Evolutionary conservation across 257 asterid species (phyloP).

Genomic region (Scutellaria baicalensis): DNA sequence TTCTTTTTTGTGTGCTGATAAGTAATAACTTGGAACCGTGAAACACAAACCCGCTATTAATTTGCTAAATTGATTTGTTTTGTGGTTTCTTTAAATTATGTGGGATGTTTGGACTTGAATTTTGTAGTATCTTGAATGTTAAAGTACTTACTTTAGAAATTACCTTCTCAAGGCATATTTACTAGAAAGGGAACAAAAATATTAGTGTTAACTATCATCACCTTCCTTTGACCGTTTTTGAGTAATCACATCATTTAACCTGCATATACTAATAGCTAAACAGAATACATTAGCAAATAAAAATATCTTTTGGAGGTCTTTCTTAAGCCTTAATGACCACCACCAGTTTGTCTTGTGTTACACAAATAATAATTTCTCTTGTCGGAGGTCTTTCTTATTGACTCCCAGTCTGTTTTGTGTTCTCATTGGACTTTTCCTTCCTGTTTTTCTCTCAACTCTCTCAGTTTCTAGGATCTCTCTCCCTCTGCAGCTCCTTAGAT

Average conservation of each 20-base stretch:
- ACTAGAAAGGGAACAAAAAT: neutral
- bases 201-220: neutral
- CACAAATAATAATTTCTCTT: no score
- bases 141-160: neutral
- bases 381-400: no score
- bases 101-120: neutral
- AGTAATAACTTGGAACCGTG: neutral
- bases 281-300: neutral
- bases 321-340: no score
- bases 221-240: no score
- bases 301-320: no score
- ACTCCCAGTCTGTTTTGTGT: no score
- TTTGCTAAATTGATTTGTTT: neutral
- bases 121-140: neutral
- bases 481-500: no score
- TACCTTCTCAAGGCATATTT: neutral
- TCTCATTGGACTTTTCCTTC: no score
- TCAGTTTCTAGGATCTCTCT: no score
- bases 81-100: neutral
- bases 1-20: neutral
- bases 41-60: neutral
- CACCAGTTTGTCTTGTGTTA: no score
- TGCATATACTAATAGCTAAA: neutral
- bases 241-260: no score
- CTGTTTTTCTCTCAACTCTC: no score